Base-by-base conservation (phyloP, 805 yeast genomes). In the Candida takata region DNA sequence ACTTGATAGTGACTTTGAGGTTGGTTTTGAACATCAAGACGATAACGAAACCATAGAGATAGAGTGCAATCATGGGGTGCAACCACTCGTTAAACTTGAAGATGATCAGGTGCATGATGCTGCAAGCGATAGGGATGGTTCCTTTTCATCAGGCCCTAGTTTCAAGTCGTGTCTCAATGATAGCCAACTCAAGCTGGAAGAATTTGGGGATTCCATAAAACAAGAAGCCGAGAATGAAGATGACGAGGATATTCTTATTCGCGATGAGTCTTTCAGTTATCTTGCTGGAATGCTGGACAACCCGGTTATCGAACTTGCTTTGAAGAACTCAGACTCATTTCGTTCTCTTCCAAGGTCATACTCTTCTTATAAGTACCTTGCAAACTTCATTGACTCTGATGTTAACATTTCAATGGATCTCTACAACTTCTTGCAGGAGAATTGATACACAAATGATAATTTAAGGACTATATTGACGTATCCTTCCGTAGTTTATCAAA, bases 191-290 rank as follows among this genome's bases (percentile, higher is more conserved):
- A 19, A 24, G 11, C 25, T 36, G 12, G 23, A 31, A 11, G 38
- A 17, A 2, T 10, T 38, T 25, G 4, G 21, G 26, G 15, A 19
- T 6, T 10, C 8, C 8, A n/a, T n/a, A n/a, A n/a, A n/a, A n/a
- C n/a, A n/a, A n/a, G 39, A 31, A 10, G 28, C 27, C 4, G 21
- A 14, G 8, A 15, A 36, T 10, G 32, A 33, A 21, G 33, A 33
- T 10, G 25, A 24, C 12, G 24, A 30, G 6, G 28, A 23, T 8
- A 30, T 28, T 27, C 28, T 59, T 7, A 35, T 44, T 4, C 33
- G 44, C 10, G 72, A 65, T 39, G 62, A 61, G 9, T 70, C 77
- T 0, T 71, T 60, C 45, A 60, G 61, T 0, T 72, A 71, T 39
- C 51, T 72, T 17, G 73, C 68, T 3, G 57, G 56, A 3, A 38